Conservation (phyloP, 441 rosid genomes). For the Populus hybrid region DNA sequence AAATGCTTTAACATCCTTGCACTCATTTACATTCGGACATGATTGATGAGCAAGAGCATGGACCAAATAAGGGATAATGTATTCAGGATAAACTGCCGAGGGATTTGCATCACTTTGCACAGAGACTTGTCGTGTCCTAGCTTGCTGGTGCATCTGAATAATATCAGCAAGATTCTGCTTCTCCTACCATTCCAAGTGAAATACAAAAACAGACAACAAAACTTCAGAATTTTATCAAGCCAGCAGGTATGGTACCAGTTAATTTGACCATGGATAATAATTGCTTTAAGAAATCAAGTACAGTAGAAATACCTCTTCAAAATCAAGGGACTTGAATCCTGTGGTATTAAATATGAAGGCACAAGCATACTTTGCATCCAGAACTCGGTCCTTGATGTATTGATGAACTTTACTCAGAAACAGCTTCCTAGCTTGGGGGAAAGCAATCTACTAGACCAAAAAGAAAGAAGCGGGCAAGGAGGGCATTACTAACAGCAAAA, state of each 20-base stretch:
- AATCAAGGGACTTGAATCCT: conserved; percentile 48
- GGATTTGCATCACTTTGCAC: conserved; percentile 68
- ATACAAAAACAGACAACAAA: conserved; percentile 6
- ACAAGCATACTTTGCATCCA: conserved; percentile 91
- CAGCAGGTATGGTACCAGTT: conserved; percentile 1
- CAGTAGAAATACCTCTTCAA: conserved; percentile 66
- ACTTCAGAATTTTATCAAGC: conserved; percentile 14
- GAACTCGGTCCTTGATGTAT: conserved; percentile 79
- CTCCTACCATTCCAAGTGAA: conserved; percentile 59
- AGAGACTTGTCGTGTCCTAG: conserved; percentile 75
- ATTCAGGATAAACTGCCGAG: conserved; percentile 55
- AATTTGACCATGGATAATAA: conserved; percentile 11
- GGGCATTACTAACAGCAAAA: conserved; percentile 7
- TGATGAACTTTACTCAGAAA: conserved; percentile 90
- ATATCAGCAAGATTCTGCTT: conserved; percentile 85
- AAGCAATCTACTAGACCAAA: conserved; percentile 58
- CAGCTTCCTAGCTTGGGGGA: conserved; percentile 70
- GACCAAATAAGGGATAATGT: conserved; percentile 70
- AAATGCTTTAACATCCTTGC: conserved; percentile 86
- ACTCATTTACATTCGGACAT: conserved; percentile 76
- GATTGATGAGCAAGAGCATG: conserved; percentile 90
- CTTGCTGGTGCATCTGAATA: conserved; percentile 79
- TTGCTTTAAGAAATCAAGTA: conserved; percentile 22
- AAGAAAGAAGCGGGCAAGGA: conserved; percentile 10
- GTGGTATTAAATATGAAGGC: conserved; percentile 61